A percentile compares a stretch with the other conserved stretches of the same genome.
phyloP scores from a whole-genome alignment of 164 flowering plant genomes.

The Berberis thunbergii region DNA sequence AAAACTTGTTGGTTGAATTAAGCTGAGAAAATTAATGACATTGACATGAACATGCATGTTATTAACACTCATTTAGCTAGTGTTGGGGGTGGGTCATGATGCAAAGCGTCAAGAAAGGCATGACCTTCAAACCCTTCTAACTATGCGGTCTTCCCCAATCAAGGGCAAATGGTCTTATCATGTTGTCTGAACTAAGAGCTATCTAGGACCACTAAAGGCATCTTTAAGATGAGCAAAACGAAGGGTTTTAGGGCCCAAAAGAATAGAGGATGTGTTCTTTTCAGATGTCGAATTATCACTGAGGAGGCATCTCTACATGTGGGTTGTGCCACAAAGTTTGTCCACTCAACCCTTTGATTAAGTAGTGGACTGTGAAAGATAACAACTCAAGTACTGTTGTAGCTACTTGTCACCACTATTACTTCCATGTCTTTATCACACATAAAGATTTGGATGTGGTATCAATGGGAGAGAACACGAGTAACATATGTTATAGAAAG shows the following conservation, averaged over 20 bases:
- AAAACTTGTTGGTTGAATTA: not conserved
- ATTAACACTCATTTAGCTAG: not conserved
- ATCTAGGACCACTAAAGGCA: not conserved
- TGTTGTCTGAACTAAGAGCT: not conserved
- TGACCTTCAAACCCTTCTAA: not conserved
- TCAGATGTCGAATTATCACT: slow-evolving; percentile 26
- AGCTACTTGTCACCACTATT: slow-evolving; percentile 4
- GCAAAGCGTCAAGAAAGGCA: not conserved
- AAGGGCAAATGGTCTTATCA: not conserved
- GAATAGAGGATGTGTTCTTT: slow-evolving; percentile 17
- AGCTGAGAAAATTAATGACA: not conserved
- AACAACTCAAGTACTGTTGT: slow-evolving; percentile 7
- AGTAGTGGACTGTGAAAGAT: not conserved
- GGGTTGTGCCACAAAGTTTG: not conserved
- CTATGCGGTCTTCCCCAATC: not conserved
- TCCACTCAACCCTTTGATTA: slow-evolving; percentile 1
- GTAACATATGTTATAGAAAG: not conserved
- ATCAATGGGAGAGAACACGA: not conserved
- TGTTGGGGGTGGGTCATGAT: not conserved
- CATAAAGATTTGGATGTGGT: not conserved
- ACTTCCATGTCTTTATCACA: not conserved
- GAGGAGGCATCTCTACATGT: slow-evolving; percentile 12
- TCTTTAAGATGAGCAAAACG: not conserved
- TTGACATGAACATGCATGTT: not conserved
- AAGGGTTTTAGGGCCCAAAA: slow-evolving; percentile 18